Conservation (phyloP, 2,329 filamentous ascomycete genomes). For the Triangularia verruculosa region DNA sequence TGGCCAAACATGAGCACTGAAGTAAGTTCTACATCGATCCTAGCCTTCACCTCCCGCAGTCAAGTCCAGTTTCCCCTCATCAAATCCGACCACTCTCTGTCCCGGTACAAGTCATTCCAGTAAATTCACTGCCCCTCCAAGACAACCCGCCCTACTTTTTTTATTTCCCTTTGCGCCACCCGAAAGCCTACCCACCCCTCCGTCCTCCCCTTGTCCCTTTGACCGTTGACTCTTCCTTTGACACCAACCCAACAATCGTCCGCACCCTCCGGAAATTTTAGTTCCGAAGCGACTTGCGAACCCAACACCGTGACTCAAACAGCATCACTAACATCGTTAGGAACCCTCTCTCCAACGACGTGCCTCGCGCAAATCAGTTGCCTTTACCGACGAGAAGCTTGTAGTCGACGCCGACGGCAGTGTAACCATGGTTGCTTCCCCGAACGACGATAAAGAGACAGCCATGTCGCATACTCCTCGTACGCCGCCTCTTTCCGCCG, state of each 20-base stretch:
- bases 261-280: conserved; percentile 6
- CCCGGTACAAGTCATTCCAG: conserved; percentile 1
- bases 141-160: not conserved
- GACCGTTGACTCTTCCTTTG: conserved; percentile 11
- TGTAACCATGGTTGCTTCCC: conserved; percentile 71
- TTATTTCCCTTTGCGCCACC: not conserved
- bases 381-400: conserved; percentile 83
- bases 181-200: not conserved
- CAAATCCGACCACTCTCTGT: conserved; percentile 4
- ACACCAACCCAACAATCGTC: not conserved
- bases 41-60: conserved; percentile 17
- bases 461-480: conserved; percentile 74
- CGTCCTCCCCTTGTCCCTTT: not conserved
- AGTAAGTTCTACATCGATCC: conserved; percentile 32
- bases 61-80: conserved; percentile 16
- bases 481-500: conserved; percentile 59
- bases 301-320: not conserved
- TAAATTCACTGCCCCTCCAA: conserved; percentile 22
- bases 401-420: conserved; percentile 88
- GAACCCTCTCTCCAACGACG: conserved; percentile 36
- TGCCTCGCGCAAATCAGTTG: conserved; percentile 77
- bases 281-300: conserved; percentile 9
- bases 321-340: conserved; percentile 24
- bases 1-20: conserved; percentile 34
- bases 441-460: conserved; percentile 71